Percentiles rank a stretch among this genome's conserved stretches.
These are phyloP conservation scores for Westerdykella aurantiaca DNA, from an alignment of 2,329 filamentous ascomycete genomes.

Conservation along the genomic window DNA sequence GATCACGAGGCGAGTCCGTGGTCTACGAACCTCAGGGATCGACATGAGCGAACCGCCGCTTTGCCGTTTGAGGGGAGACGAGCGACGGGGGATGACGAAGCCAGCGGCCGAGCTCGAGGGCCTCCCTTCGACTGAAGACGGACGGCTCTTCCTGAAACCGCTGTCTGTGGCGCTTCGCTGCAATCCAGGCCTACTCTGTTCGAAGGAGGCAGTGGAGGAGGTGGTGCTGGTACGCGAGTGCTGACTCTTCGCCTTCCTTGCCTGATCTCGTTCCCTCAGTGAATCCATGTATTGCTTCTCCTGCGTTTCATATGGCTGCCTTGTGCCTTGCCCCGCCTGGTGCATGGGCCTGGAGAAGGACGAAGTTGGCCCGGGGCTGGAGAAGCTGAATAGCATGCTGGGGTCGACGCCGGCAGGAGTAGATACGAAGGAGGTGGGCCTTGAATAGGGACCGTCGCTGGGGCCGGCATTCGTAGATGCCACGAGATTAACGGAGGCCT, in stretches of 20 bases:
- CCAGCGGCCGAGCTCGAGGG: constrained; percentile 17
- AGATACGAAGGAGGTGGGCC: constrained; percentile 29
- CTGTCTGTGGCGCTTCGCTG: constrained; percentile 45
- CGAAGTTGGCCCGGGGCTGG: constrained; percentile 19
- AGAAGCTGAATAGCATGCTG: constrained; percentile 43
- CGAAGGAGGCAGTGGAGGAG: constrained; percentile 34
- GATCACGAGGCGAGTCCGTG: constrained; percentile 42
- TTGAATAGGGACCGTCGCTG: constrained; percentile 13
- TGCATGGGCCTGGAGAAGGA: constrained; percentile 27
- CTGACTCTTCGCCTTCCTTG: constrained; percentile 26
- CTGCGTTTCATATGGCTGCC: constrained; percentile 39
- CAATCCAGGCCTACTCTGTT: constrained; percentile 29
- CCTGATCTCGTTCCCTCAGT: constrained; percentile 29
- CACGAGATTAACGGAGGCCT: constrained; percentile 20
- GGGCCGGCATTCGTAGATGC: constrained; percentile 13
- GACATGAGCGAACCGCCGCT: constrained; percentile 39
- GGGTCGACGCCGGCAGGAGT: constrained; percentile 43
- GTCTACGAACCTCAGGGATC: constrained; percentile 42
- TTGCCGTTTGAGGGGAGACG: constrained; percentile 45
- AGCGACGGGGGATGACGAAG: constrained; percentile 37
- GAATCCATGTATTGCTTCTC: constrained; percentile 26
- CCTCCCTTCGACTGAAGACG: constrained; percentile 26
- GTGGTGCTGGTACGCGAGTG: constrained; percentile 39
- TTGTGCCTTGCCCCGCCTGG: constrained; percentile 12
- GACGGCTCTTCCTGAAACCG: constrained; percentile 29